Base-by-base conservation (phyloP, 805 yeast species). In the Kodamaea fukazawae region DNA sequence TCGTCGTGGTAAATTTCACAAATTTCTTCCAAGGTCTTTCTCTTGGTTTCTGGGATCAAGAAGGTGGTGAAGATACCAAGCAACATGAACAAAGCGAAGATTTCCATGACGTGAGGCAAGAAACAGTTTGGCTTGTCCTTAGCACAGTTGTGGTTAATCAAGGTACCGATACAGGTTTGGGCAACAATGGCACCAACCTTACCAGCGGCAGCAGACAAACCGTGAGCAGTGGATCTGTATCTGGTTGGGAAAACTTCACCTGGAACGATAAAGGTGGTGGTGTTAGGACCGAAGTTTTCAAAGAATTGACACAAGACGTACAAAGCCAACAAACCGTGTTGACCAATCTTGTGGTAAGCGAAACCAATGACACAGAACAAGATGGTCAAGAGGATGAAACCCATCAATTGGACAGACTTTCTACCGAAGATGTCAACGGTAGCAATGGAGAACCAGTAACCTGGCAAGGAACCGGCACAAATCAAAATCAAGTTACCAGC, bases 391-490 rank as follows among this genome's bases (percentile, higher is more conserved):
- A 86, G 57, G 49, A 75, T 44, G 72, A 88, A 88, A 54, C 96
- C 95, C 57, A 68, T 70, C 15, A 86, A 44, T 71, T 89, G 96
- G 48, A 88, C 70, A 48, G 89, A 80, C 66, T 83, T 86, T 75
- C 96, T 81, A 55, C 96, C 96, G 51, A 88, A 53, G 28, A 68
- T 73, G 66, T 88, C 96, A 45, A 88, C 61, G 34, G 91, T 81
- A 38, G 88, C 88, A 53, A 83, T 87, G 23, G 91, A 61, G 45
- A 75, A 70, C 96, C 96, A 88, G 70, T 88, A 88, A 59, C 96
- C 96, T 54, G 96, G 96, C 65, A 88, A 78, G 33, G 93, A 77
- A 74, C 97, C 96, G 42, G 97, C 97, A 76, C 95, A 86, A 48
- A 88, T 79, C 62, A 88, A 76, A 68, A 88, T 88, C 73, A 88